Evolutionary conservation across 1,139 yeast species (phyloP), one percentile per base, ranked within the genome.

Genomic region (Yamadazyma oceani): DNA sequence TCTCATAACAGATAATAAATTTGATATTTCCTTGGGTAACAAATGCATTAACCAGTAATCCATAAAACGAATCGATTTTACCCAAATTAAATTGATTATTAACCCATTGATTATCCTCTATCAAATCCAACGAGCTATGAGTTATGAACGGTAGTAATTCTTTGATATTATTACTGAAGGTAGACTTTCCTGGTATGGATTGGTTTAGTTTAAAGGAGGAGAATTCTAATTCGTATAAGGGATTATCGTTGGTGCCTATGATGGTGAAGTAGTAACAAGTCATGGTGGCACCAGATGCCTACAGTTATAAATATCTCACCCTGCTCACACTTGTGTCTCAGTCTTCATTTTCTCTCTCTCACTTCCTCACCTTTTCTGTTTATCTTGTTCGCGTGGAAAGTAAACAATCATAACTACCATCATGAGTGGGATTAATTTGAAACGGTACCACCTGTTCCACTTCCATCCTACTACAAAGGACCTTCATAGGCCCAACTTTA

Each of bases 31-130:
- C 95, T 40, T 90, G 92, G 0, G 97, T 88, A 24, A 90, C 72
- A 57, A 81, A 92, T 10, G 94, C 95, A 38, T 88, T 85, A 15
- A 92, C 80, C 41, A 73, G 67, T 45, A 83, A 78, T 3, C 94
- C 94, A 57, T 90, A 87, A 59, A 89, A 92, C 33, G 84, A 81
- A 62, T 92, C 98, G 13, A 92, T 78, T 35, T 79, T 78, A 34
- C 92, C 92, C 45, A 89, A 64, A 53, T 86, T 77, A 56, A 83
- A 69, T 31, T 75, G 71, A 45, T 73, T 78, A 11, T 79, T 69
- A 34, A 79, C 75, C 95, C 96, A 90, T 53, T 89, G 97, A 3
- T 80, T 66, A 50, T 89, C 96, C 49, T 92, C 97, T 1, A 94
- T 82, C 15, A 92, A 70, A 57, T 92, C 99, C 28, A 94, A 65